phyloP scores from a whole-genome alignment of 2,329 filamentous ascomycete genomes.

The Stachybotrys elegans region DNA sequence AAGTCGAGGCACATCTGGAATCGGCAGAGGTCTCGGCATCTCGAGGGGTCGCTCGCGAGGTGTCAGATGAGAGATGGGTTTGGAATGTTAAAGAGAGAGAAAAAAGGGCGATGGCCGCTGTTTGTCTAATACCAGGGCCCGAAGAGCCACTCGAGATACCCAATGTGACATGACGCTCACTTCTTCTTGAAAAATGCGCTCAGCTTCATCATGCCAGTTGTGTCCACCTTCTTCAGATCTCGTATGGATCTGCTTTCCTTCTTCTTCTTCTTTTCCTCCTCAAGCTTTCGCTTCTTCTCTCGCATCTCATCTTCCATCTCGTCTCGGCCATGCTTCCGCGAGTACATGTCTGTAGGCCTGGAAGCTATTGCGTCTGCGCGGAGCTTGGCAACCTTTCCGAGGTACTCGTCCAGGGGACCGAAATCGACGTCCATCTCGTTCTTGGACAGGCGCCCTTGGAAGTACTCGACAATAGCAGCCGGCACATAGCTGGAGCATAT shows the following conservation, averaged over 20 bases:
- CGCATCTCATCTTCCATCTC: constrained; percentile 62
- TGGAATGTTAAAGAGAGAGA: too few species aligned
- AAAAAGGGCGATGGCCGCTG: too few species aligned
- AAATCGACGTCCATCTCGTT: constrained; percentile 53
- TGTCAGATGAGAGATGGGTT: constrained; percentile 19
- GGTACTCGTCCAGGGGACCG: constrained; percentile 62
- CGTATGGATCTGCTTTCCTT: constrained; percentile 70
- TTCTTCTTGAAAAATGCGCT: constrained; percentile 87
- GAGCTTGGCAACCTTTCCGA: constrained; percentile 59
- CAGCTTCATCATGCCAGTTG: constrained; percentile 93
- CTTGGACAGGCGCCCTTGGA: constrained; percentile 37
- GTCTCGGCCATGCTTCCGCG: constrained; percentile 61
- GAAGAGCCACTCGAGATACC: constrained; percentile 20
- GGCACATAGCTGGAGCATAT: constrained; percentile 58
- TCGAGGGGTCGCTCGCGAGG: constrained; percentile 27
- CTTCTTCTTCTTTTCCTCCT: constrained; percentile 80
- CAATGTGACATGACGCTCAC: constrained; percentile 15
- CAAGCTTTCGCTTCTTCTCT: constrained; percentile 79
- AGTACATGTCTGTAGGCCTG: constrained; percentile 64
- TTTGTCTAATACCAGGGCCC: too few species aligned
- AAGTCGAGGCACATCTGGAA: constrained; percentile 27
- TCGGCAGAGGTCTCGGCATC: constrained; percentile 27
- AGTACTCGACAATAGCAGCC: constrained; percentile 30
- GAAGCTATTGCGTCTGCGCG: constrained; percentile 67
- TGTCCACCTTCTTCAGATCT: constrained; percentile 85